Conservation (phyloP, 2,329 filamentous ascomycete genomes). For the Aureobasidium pullulans region DNA sequence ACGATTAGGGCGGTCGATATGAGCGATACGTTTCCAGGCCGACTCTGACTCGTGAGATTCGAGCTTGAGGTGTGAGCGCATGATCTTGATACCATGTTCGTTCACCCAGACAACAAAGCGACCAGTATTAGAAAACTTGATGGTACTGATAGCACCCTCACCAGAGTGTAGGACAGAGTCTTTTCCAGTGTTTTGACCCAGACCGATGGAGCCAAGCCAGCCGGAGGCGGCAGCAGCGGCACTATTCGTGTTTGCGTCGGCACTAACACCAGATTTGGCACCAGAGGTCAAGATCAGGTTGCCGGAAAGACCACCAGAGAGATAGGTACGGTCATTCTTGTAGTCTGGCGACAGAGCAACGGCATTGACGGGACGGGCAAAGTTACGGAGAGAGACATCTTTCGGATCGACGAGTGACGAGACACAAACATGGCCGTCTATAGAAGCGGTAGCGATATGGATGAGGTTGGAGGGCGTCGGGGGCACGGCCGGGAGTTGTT, state of each 20-base stretch:
- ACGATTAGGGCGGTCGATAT: constrained; percentile 80
- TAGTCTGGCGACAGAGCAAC: constrained; percentile 94
- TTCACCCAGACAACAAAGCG: constrained; percentile 94
- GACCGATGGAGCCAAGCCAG: constrained; percentile 83
- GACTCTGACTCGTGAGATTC: constrained; percentile 69
- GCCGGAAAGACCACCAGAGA: constrained; percentile 85
- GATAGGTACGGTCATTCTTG: constrained; percentile 77
- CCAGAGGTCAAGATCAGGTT: constrained; percentile 80
- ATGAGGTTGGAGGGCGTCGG: constrained; percentile 82
- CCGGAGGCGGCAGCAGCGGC: constrained; percentile 70
- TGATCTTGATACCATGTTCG: constrained; percentile 95
- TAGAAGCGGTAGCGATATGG: constrained; percentile 85
- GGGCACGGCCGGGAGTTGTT: constrained; percentile 53
- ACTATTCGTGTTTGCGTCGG: constrained; percentile 82
- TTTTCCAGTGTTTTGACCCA: constrained; percentile 70
- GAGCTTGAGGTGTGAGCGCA: constrained; percentile 79
- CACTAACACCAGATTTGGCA: constrained; percentile 67
- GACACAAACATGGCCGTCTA: constrained; percentile 92
- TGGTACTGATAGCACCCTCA: constrained; percentile 81
- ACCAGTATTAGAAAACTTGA: constrained; percentile 90
- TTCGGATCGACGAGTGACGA: constrained; percentile 79
- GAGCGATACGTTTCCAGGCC: constrained; percentile 90
- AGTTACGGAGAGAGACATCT: constrained; percentile 87
- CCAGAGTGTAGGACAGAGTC: constrained; percentile 85
- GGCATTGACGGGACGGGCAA: constrained; percentile 83